Evolutionary conservation across 164 flowering plant species (phyloP).

Genomic region (Kingdonia uniflora): DNA sequence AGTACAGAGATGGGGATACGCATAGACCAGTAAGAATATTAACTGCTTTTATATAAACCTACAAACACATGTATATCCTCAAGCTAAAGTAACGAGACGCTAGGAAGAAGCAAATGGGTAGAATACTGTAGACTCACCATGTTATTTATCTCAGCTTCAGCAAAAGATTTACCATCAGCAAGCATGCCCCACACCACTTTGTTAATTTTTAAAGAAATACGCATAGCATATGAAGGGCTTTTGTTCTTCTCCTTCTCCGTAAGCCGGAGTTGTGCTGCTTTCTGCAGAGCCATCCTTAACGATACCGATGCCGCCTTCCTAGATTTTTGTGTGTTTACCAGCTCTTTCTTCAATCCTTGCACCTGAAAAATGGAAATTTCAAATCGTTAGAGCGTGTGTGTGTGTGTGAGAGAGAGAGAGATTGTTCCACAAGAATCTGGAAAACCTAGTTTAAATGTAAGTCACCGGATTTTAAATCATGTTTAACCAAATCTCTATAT

Average conservation of each 20-base stretch:
- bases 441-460: no score
- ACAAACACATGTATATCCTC: no score
- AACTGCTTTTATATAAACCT: no score
- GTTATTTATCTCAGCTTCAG: constrained; percentile 95
- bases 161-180: constrained; percentile 94
- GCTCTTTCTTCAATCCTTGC: constrained; percentile 69
- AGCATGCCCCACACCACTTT: constrained; percentile 98
- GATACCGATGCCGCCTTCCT: constrained; percentile 81
- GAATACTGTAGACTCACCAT: constrained; percentile 49
- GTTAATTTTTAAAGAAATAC: constrained; percentile 81
- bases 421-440: no score
- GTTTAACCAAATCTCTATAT: no score
- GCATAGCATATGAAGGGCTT: constrained; percentile 98
- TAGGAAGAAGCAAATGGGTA: neutral
- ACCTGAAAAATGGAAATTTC: constrained; percentile 35
- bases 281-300: constrained; percentile 75
- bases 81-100: neutral
- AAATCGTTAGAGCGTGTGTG: no score
- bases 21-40: no score
- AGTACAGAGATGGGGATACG: no score
- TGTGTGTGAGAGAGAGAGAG: no score
- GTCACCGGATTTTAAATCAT: no score
- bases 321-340: constrained; percentile 47
- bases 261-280: constrained; percentile 84
- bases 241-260: constrained; percentile 98